A percentile compares a stretch with the other conserved stretches of the same genome.
Conservation (phyloP, 1,139 yeast genomes). For the Zygotorulaspora mrakii region DNA sequence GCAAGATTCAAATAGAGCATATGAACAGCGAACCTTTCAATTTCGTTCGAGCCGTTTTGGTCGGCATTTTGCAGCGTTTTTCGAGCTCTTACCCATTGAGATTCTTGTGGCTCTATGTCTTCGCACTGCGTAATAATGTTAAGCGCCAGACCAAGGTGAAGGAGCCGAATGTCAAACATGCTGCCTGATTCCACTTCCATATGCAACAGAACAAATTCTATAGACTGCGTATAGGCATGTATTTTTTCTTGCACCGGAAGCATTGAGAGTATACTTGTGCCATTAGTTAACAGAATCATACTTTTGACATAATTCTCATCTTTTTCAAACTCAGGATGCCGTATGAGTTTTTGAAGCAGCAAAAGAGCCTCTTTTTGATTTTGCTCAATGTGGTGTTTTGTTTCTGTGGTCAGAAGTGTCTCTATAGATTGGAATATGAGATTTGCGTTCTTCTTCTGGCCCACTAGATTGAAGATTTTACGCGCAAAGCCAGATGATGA, state of each 20-base stretch:
- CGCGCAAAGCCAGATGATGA: conserved; percentile 3
- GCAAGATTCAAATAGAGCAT: conserved; percentile 14
- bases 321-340: conserved; percentile 4
- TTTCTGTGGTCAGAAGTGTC: conserved; percentile 3
- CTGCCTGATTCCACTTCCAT: background rate
- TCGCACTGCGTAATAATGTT: conserved; percentile 16
- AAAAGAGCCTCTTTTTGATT: conserved; percentile 5
- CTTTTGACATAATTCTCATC: conserved; percentile 19
- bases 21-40: conserved; percentile 6
- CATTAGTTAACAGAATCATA: conserved; percentile 22
- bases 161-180: conserved; percentile 15
- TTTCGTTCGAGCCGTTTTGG: conserved; percentile 1
- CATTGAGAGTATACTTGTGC: conserved; percentile 2
- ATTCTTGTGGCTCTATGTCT: conserved; percentile 1
- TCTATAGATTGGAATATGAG: conserved; percentile 1
- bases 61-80: conserved; percentile 4
- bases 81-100: conserved; percentile 8
- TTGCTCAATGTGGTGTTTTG: background rate
- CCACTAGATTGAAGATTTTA: background rate
- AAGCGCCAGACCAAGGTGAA: conserved; percentile 27
- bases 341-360: conserved; percentile 5
- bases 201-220: conserved; percentile 9
- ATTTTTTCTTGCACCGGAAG: background rate
- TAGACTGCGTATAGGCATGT: conserved; percentile 2
- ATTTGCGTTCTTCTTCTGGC: background rate